phyloP scores from a whole-genome alignment of 352 stramenopile genomes.

The Phytopythium helicoides region DNA sequence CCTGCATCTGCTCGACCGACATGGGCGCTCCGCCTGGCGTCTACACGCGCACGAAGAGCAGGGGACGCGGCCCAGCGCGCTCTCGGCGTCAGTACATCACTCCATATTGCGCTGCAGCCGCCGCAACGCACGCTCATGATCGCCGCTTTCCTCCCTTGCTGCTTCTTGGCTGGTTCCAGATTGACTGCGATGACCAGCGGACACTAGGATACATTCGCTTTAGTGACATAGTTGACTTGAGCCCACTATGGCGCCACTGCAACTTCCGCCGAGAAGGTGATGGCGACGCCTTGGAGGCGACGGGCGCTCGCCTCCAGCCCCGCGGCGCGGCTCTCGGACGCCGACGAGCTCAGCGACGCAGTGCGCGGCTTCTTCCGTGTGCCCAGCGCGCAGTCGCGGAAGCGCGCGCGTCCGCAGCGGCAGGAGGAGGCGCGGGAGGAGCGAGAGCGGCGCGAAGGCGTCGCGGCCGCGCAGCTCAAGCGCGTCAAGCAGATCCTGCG shows the following conservation, averaged over 20 bases:
- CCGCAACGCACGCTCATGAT: conserved; percentile 4
- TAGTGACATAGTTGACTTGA: background rate
- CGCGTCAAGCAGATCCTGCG: conserved; percentile 9
- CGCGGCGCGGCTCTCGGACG: background rate
- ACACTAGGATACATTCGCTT: background rate
- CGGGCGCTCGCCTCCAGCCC: background rate
- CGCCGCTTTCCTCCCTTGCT: background rate
- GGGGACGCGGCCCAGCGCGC: no score
- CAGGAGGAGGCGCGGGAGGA: background rate
- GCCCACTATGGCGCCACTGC: background rate
- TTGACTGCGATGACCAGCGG: background rate
- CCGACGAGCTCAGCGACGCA: background rate
- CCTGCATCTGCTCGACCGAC: conserved; percentile 82
- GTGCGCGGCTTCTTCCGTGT: conserved; percentile 5
- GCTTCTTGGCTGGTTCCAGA: background rate
- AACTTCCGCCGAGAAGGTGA: background rate
- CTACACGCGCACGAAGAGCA: background rate
- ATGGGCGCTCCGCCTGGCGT: conserved; percentile 27
- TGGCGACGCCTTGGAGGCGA: background rate
- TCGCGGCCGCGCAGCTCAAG: background rate
- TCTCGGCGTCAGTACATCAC: background rate
- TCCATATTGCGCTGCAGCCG: background rate
- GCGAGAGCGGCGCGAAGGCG: background rate
- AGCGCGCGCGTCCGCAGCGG: background rate
- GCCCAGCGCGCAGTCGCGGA: background rate